A percentile compares a stretch with the other conserved stretches of the same genome.
phyloP scores from a whole-genome alignment of 441 rosid genomes.

The Oxalis stricta region DNA sequence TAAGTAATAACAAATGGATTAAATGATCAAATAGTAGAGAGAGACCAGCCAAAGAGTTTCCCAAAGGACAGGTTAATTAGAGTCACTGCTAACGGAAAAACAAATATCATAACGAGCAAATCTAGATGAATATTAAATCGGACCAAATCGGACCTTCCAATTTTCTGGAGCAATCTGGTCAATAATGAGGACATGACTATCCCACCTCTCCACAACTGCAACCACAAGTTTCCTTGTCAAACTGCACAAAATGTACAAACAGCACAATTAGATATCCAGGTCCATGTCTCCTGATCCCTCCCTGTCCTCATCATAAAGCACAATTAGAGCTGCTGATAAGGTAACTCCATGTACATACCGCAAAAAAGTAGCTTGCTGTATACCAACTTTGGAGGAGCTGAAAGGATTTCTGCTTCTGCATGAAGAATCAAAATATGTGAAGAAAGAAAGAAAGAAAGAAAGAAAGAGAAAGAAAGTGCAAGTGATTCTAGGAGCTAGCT shows the following conservation, averaged over 20 bases:
- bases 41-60: too few species aligned
- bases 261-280: constrained; percentile 4
- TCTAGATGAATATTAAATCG: neutral
- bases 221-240: constrained; percentile 83
- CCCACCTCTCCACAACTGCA: constrained; percentile 78
- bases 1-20: too few species aligned
- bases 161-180: constrained; percentile 58
- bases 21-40: too few species aligned
- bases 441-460: neutral
- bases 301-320: too few species aligned
- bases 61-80: too few species aligned
- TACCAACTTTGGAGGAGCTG: constrained; percentile 94
- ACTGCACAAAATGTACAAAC: constrained; percentile 25
- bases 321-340: too few species aligned
- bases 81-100: too few species aligned
- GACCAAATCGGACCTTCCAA: constrained; percentile 56
- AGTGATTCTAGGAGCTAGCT: neutral
- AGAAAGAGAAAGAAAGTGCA: neutral
- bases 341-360: constrained; percentile 34
- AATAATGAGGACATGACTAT: constrained; percentile 51
- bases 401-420: constrained; percentile 87
- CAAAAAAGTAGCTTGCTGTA: constrained; percentile 79
- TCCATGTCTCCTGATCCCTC: neutral
- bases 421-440: constrained; percentile 3
- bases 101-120: too few species aligned